A percentile compares a stretch with the other conserved stretches of the same genome.
Evolutionary conservation across 495 filamentous ascomycete genomes (phyloP).

Genomic region (Lasiosphaeria hispida): DNA sequence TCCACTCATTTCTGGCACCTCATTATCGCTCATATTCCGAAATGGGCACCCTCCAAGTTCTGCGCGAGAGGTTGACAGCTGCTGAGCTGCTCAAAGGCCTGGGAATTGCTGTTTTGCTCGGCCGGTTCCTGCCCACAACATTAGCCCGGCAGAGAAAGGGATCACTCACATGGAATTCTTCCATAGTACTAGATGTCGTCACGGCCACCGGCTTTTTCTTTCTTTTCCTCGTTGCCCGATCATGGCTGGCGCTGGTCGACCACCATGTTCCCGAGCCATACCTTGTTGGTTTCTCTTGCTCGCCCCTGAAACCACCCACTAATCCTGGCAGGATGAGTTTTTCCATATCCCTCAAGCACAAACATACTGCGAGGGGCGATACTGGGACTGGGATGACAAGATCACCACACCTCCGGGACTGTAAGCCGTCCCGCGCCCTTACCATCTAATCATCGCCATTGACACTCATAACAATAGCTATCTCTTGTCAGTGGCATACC

Average conservation of each 20-base stretch:
- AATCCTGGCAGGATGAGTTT: slow-evolving; percentile 70
- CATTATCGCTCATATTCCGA: background rate
- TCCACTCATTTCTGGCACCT: slow-evolving; percentile 2
- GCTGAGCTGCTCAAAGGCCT: slow-evolving; percentile 19
- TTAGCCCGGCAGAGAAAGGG: background rate
- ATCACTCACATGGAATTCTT: background rate
- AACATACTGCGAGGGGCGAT: slow-evolving; percentile 74
- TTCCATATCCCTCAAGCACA: slow-evolving; percentile 95
- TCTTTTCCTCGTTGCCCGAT: slow-evolving; percentile 18
- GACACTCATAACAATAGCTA: slow-evolving; percentile 42
- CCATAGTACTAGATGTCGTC: background rate
- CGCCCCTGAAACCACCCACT: background rate
- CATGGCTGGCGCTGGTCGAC: slow-evolving; percentile 41
- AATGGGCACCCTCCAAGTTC: slow-evolving; percentile 18
- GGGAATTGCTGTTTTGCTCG: slow-evolving; percentile 8
- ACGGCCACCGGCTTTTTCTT: slow-evolving; percentile 10
- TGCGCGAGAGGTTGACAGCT: slow-evolving; percentile 3
- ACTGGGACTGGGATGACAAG: slow-evolving; percentile 85
- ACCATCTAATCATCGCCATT: background rate
- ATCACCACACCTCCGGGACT: slow-evolving; percentile 94
- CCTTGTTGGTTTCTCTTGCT: slow-evolving; percentile 51
- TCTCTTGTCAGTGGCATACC: slow-evolving; percentile 47
- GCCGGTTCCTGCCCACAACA: background rate
- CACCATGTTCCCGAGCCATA: slow-evolving; percentile 73
- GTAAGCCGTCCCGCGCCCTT: slow-evolving; percentile 43